phyloP scores from a whole-genome alignment of 768 basidiomycete species.

The Serpula lacrymans region DNA sequence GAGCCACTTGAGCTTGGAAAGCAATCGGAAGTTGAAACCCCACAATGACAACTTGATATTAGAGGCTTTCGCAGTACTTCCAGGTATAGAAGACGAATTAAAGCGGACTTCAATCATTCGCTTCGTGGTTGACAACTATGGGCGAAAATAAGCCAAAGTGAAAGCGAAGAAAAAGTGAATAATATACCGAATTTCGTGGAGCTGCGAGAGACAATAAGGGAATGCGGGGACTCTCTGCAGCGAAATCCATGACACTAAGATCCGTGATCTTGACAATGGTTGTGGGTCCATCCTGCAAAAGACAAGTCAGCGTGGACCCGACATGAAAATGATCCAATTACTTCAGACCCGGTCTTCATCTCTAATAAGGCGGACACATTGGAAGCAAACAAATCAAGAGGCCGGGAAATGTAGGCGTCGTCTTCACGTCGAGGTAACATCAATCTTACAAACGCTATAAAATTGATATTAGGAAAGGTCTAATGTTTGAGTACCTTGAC shows the following conservation, averaged over 20 bases:
- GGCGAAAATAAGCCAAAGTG: conserved; percentile 4
- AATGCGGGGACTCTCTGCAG: conserved; percentile 25
- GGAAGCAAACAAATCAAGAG: conserved; percentile 57
- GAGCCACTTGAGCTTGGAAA: conserved; percentile 61
- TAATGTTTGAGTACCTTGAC: conserved; percentile 32
- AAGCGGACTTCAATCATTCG: conserved; percentile 64
- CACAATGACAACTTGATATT: conserved; percentile 59
- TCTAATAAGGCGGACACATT: conserved; percentile 65
- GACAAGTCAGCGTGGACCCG: conserved; percentile 5
- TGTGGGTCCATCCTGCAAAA: conserved; percentile 62
- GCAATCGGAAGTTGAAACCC: conserved; percentile 60
- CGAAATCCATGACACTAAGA: conserved; percentile 50
- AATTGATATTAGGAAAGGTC: conserved; percentile 2
- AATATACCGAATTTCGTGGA: conserved; percentile 55
- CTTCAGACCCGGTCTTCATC: conserved; percentile 50
- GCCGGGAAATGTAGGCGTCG: conserved; percentile 24
- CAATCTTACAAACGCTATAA: conserved; percentile 39
- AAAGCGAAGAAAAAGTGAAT: neutral
- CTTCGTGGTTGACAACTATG: conserved; percentile 43
- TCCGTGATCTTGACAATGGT: conserved; percentile 64
- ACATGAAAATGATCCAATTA: neutral
- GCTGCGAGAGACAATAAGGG: conserved; percentile 54
- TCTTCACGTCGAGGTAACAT: conserved; percentile 45
- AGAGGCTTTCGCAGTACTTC: conserved; percentile 74
- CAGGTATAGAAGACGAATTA: conserved; percentile 57